These are phyloP conservation scores for Trichoderma semiorbis DNA, from an alignment of 2,329 filamentous ascomycete species.

Conservation along the genomic window DNA sequence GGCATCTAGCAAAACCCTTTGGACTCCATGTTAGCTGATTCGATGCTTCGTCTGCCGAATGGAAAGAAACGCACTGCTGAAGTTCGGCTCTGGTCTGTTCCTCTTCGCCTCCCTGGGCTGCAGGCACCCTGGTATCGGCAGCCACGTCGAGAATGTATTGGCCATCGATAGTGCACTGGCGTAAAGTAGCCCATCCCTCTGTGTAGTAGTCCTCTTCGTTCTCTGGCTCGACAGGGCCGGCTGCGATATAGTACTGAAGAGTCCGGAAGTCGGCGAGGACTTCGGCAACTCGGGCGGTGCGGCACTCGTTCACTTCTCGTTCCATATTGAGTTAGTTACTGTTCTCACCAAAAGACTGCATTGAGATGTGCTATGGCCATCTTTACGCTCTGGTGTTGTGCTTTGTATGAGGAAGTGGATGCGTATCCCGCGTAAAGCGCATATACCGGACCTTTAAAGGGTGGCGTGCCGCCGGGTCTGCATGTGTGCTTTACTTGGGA, in stretches of 20 bases:
- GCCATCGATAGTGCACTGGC: constrained; percentile 60
- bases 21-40: background rate
- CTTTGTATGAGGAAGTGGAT: background rate
- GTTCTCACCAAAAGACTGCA: background rate
- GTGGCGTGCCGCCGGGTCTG: background rate
- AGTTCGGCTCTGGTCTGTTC: constrained; percentile 62
- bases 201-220: constrained; percentile 59
- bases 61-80: constrained; percentile 50
- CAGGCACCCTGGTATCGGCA: constrained; percentile 58
- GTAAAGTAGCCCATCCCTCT: constrained; percentile 59
- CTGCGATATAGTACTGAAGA: constrained; percentile 60
- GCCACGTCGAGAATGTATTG: constrained; percentile 63
- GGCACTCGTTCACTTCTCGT: constrained; percentile 55
- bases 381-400: background rate
- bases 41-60: background rate
- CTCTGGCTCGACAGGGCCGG: constrained; percentile 51
- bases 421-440: background rate
- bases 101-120: constrained; percentile 49
- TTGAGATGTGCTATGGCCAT: background rate
- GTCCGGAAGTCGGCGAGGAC: constrained; percentile 59
- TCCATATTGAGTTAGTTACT: background rate
- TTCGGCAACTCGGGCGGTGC: constrained; percentile 58
- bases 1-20: constrained; percentile 57
- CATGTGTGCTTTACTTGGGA: background rate
- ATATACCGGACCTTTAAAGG: background rate